Percentiles rank a stretch among this genome's conserved stretches.
Evolutionary conservation across 495 filamentous ascomycete species (phyloP).

Genomic region (Daldinia caldariorum): DNA sequence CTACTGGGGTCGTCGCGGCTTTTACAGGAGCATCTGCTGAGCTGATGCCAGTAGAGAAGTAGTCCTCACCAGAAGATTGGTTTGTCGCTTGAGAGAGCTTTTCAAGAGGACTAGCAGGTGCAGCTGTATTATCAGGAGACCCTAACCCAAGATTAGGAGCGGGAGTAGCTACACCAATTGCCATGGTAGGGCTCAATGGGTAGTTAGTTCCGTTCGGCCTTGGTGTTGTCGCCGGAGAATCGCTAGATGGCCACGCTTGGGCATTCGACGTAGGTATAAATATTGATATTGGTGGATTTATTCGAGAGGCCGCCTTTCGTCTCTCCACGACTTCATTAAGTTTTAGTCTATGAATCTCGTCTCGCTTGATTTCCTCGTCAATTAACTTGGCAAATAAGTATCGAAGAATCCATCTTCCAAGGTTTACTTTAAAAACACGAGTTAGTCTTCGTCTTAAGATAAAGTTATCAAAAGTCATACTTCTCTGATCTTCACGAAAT

Average conservation of each 20-base stretch:
- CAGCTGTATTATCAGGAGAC: conserved; percentile 48
- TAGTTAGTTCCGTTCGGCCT: conserved; percentile 68
- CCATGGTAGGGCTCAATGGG: conserved; percentile 75
- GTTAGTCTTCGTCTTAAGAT: conserved; percentile 18
- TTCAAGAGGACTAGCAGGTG: conserved; percentile 53
- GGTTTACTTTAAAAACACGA: conserved; percentile 76
- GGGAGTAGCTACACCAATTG: conserved; percentile 84
- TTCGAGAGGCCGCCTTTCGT: conserved; percentile 60
- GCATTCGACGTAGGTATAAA: conserved; percentile 69
- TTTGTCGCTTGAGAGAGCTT: conserved; percentile 47
- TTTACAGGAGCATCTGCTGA: conserved; percentile 50
- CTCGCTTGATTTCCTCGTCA: conserved; percentile 85
- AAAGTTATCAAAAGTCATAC: conserved; percentile 60
- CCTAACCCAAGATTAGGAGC: conserved; percentile 55
- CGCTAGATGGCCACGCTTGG: conserved; percentile 57
- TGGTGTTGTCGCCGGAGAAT: conserved; percentile 65
- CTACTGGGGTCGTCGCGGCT: conserved; percentile 50
- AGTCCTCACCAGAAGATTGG: conserved; percentile 58
- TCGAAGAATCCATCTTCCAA: conserved; percentile 95
- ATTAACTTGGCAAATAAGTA: conserved; percentile 92
- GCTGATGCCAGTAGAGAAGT: conserved; percentile 58
- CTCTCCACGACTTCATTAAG: conserved; percentile 71
- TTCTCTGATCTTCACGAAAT: conserved; percentile 93
- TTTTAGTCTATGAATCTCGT: conserved; percentile 73
- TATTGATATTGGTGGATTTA: conserved; percentile 71